Evolutionary conservation across 208 protist species (phyloP).

Genomic region (Leishmania aethiopica): DNA sequence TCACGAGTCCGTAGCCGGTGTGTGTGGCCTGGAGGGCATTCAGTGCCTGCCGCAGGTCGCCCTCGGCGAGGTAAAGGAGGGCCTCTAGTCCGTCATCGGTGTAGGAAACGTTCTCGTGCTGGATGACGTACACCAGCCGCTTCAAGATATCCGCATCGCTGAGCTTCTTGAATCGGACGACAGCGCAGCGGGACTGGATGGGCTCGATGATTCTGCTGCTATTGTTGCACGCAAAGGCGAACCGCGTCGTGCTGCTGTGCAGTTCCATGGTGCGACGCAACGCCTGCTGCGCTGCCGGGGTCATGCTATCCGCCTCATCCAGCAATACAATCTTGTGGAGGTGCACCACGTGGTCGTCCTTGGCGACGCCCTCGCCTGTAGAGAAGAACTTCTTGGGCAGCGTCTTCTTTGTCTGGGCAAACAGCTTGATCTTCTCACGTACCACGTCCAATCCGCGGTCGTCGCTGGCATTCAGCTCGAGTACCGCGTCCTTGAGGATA

Average conservation of each 20-base stretch:
- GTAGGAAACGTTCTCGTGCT: conserved; percentile 91
- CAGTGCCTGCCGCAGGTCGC: conserved; percentile 97
- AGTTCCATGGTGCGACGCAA: conserved; percentile 99
- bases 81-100: conserved; percentile 97
- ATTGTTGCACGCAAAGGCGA: conserved; percentile 99
- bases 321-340: conserved; percentile 99
- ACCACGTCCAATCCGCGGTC: conserved; percentile 99
- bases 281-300: conserved; percentile 97
- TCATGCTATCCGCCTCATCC: conserved; percentile 99
- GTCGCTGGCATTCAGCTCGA: conserved; percentile 99
- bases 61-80: conserved; percentile 97
- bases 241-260: conserved; percentile 97
- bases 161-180: conserved; percentile 88
- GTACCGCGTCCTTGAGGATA: conserved; percentile 94
- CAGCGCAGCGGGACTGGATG: conserved; percentile 96
- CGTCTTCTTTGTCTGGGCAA: conserved; percentile 96
- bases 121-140: conserved; percentile 92
- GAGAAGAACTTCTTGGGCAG: conserved; percentile 69
- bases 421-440: conserved; percentile 98
- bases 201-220: conserved; percentile 99
- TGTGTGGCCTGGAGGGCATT: conserved; percentile 98
- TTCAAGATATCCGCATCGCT: conserved; percentile 92
- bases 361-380: conserved; percentile 18
- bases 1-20: conserved; percentile 96
- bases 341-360: conserved; percentile 35